Evolutionary conservation across 2,329 filamentous ascomycete species (phyloP), one percentile per base, ranked within the genome.

Genomic region (Alternaria ethzedia): DNA sequence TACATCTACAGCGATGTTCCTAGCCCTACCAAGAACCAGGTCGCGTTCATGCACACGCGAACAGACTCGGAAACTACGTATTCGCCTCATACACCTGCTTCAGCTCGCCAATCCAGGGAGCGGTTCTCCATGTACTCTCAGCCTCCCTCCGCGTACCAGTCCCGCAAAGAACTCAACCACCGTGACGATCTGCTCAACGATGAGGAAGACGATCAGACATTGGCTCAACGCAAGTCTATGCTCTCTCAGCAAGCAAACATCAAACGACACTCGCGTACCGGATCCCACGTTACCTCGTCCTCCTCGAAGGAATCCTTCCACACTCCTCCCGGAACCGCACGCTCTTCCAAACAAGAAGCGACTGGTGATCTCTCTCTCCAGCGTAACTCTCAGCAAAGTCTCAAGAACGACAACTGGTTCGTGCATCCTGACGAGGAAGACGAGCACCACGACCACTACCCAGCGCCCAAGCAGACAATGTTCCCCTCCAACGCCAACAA

Each of bases 31-130:
- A 74, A 68, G 73, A 80, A 70, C 1, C 86, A 86, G 1, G 85
- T 97, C 54, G 90, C 94, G 0, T 97, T 97, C 79, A 87, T 92
- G 80, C 90, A 96, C 75, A 96, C 92, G 0, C 88, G 94, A 32
- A 92, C 89, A 3, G 85, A 86, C 11, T 85, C 86, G 30, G 88
- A 87, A 5, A 79, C 85, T 51, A 82, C 81, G 23, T 86, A 85
- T 64, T 86, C 83, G 13, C 81, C 81, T 3, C 83, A 84, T 57
- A 86, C 83, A 9, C 83, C 85, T 9, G 79, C 81, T 54, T 79
- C 84, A 65, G 86, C 84, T 43, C 83, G 83, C 54, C 84, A 88
- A 67, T 88, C 88, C 0, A 85, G 84, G 41, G 81, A 60, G 83
- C 61, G 70, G 15, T 73, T 72, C 59, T 89, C 69, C 82, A 88